Evolutionary conservation across 164 flowering plant genomes (phyloP), one percentile per base, ranked within the genome.

Genomic region (Warburgia ugandensis): DNA sequence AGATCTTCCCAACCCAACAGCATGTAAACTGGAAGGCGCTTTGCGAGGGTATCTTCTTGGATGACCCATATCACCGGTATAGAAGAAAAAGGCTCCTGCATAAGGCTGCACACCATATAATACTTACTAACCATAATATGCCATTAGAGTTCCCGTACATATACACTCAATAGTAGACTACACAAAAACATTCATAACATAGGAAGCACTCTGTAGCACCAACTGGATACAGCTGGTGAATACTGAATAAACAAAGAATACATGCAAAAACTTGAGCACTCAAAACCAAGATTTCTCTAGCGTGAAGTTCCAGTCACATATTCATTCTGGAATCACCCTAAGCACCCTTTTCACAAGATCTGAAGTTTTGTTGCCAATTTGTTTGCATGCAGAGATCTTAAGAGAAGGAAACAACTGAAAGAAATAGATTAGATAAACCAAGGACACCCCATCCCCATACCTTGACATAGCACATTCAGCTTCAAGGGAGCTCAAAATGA

Each of bases 61-160:
- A 94, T 63, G 62, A 89, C 77, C 99, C 97, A 94, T 70, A 94
- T 69, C 40, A 94, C 69, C 14, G 95, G 97, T 57, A 94, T 47
- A 41, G 86, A 84, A 81, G 74, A 75, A 68, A 94, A 94, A 31
- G 99, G 99, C 67, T 94, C 99, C 90, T 84, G 97, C 96, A 84
- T 78, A 61, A 94, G 90, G 86, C 99, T 94, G 99, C 94, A 89
- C 45, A 77, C 68, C 63, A 80, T 73, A 73, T 77, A 71, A 73
- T 77, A 78, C 69, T 77, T 72, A 75, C 68, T 68, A 71, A 65
- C 48, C 69, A 68, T 23, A 38, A 37, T 47, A 29, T 1, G 21
- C 50, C 20, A 46, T 16, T 27, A n/a, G n/a, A n/a, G 6, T 27
- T 11, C 21, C 22, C 17, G 25, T 21, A 6, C 13, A 27, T 3